Percentiles rank a stretch among this genome's conserved stretches.
Conservation (phyloP, 768 basidiomycete species). For the Tulasnella sp. region DNA sequence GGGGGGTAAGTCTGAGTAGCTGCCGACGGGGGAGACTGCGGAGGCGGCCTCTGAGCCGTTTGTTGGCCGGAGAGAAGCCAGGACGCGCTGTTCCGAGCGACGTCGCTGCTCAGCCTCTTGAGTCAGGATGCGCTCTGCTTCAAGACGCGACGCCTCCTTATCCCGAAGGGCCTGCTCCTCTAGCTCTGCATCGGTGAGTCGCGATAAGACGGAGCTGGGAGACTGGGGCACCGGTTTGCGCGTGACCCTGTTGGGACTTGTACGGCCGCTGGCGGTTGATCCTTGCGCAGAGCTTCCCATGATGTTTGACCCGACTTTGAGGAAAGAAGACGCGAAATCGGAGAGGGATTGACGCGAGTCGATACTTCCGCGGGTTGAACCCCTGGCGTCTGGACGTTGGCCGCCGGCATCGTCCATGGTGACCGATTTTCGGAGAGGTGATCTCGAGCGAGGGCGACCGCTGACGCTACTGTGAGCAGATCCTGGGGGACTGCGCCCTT, state of each 20-base stretch:
- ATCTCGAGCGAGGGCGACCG: not conserved
- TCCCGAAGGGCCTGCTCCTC: slow-evolving; percentile 75
- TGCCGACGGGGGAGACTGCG: slow-evolving; percentile 1
- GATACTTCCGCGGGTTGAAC: not conserved
- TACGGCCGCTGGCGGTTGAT: not conserved
- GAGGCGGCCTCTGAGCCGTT: slow-evolving; percentile 1
- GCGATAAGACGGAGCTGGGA: slow-evolving; percentile 2
- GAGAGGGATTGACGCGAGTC: not conserved
- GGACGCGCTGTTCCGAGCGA: slow-evolving; percentile 62
- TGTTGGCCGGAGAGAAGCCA: slow-evolving; percentile 52
- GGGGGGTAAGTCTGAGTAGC: not conserved
- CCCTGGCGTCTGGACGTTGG: not conserved
- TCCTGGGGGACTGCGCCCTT: slow-evolving; percentile 10
- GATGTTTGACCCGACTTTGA: not conserved
- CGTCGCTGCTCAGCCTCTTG: slow-evolving; percentile 59
- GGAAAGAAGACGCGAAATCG: not conserved
- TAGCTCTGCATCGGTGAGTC: slow-evolving; percentile 59
- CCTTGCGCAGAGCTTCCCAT: not conserved
- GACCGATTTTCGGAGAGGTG: not conserved
- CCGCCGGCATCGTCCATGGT: not conserved
- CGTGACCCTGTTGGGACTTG: not conserved
- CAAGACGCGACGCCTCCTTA: slow-evolving; percentile 62
- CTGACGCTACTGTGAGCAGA: not conserved
- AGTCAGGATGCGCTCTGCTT: slow-evolving; percentile 69
- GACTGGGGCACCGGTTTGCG: slow-evolving; percentile 7